Evolutionary conservation across 116 monocot species (phyloP), one percentile per base, ranked within the genome.

Genomic region (Iris pallida): DNA sequence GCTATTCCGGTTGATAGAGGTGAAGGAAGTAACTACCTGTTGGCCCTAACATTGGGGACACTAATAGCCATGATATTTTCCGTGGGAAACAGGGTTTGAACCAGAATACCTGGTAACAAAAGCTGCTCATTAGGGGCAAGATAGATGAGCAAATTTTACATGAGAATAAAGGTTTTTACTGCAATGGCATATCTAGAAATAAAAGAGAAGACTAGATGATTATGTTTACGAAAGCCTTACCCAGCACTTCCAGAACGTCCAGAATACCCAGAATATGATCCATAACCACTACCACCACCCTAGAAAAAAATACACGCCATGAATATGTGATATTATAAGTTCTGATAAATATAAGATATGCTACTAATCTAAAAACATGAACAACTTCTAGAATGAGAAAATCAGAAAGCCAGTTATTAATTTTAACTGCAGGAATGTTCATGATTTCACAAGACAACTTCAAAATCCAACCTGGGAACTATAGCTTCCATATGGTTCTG

Each of bases 41-140:
- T 57, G 30, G 72, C 61, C 71, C 80, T 78, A 82, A 76, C 66
- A 75, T 18, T 44, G 62, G 65, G 55, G 62, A 71, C 68, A 16
- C 85, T 94, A 94, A 81, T 94, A 94, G 77, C 81, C 90, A 93
- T 84, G 88, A 73, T 82, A 89, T 83, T 94, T 90, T 53, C 87
- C 90, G 69, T 84, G 85, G 73, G 87, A 76, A 72, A 81, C 45
- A 70, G 83, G 77, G 82, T 82, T 84, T 78, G 69, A 74, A 71
- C 84, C 93, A 77, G 86, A 79, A 79, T 87, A 93, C 89, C 93
- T 93, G 87, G 72, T 89, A 73, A 79, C 60, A 86, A 46, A 79
- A 86, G 71, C 72, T 73, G 55, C 16, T 42, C 56, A 70, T 93
- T 77, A 84, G 78, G 80, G 65, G 20, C 42, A 54, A 69, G 46